These are phyloP conservation scores for Bocquillonia castaneifolia DNA, from an alignment of 441 rosid species.

Conservation along the genomic window DNA sequence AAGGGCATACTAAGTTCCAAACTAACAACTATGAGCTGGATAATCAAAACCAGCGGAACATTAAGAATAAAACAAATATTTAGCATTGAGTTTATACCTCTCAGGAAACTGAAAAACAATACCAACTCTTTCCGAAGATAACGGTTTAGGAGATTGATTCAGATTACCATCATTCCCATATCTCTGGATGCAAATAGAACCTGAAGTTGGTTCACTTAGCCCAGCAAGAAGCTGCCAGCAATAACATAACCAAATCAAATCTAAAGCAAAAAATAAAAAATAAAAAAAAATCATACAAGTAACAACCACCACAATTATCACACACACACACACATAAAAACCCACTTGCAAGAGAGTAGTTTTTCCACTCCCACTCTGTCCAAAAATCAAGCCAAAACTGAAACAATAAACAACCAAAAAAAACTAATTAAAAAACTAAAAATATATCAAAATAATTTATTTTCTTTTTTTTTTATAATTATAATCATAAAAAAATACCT, in stretches of 20 bases:
- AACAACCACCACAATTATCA: background rate
- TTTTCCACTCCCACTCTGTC: constrained; percentile 95
- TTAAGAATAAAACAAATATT: too few species aligned
- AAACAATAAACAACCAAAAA: constrained; percentile 17
- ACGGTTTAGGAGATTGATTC: constrained; percentile 36
- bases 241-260: background rate
- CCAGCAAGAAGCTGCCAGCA: constrained; percentile 77
- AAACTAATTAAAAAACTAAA: background rate
- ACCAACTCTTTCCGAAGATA: constrained; percentile 71
- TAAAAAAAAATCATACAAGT: background rate
- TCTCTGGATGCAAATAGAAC: constrained; percentile 67
- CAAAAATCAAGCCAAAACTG: constrained; percentile 93
- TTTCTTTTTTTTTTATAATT: background rate
- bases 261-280: background rate
- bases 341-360: constrained; percentile 85
- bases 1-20: background rate
- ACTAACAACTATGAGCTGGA: background rate
- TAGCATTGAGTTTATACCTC: constrained; percentile 16
- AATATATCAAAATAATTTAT: background rate
- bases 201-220: constrained; percentile 72
- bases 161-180: constrained; percentile 57
- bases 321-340: background rate
- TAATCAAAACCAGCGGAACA: background rate
- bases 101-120: constrained; percentile 88
- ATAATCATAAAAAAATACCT: constrained; percentile 29